Conservation (phyloP, 768 basidiomycete species). For the Leccinellum luteum region DNA sequence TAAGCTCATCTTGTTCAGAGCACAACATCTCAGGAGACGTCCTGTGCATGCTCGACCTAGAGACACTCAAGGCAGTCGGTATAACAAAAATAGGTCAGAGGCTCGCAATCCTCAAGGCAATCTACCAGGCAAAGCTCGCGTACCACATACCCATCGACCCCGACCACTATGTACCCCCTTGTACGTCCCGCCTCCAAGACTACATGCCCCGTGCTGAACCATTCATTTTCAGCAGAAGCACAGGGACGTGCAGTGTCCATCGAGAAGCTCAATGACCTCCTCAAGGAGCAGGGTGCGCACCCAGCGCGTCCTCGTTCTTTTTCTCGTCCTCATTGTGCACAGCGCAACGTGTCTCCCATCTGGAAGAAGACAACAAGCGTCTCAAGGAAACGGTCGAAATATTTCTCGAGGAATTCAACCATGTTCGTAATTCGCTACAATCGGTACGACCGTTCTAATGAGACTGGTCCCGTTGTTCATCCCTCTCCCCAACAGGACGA, state of each 20-base stretch:
- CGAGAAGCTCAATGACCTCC: conserved; percentile 61
- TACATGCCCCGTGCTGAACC: background rate
- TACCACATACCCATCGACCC: conserved; percentile 80
- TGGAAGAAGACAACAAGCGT: conserved; percentile 79
- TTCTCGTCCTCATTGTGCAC: conserved; percentile 4
- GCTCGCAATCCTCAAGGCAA: conserved; percentile 85
- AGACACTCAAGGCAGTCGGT: conserved; percentile 82
- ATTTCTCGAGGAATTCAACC: conserved; percentile 63
- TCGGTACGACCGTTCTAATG: conserved; percentile 11
- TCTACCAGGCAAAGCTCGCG: conserved; percentile 85
- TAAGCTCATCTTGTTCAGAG: conserved; percentile 48
- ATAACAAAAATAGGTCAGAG: conserved; percentile 90
- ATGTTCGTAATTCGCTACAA: conserved; percentile 38
- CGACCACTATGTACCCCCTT: conserved; percentile 86
- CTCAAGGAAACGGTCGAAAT: conserved; percentile 60
- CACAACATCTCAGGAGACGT: conserved; percentile 92
- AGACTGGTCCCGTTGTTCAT: conserved; percentile 7
- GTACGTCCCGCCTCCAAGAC: conserved; percentile 44
- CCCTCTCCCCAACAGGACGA: conserved; percentile 28
- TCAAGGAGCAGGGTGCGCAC: conserved; percentile 71
- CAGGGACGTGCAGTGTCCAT: conserved; percentile 57
- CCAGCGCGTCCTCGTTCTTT: background rate
- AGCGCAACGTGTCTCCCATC: conserved; percentile 65
- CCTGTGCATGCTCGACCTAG: conserved; percentile 79
- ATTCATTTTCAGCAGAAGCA: conserved; percentile 47